Evolutionary conservation across 2,329 filamentous ascomycete genomes (phyloP), one percentile per base, ranked within the genome.

Genomic region (Diaporthe velutina): DNA sequence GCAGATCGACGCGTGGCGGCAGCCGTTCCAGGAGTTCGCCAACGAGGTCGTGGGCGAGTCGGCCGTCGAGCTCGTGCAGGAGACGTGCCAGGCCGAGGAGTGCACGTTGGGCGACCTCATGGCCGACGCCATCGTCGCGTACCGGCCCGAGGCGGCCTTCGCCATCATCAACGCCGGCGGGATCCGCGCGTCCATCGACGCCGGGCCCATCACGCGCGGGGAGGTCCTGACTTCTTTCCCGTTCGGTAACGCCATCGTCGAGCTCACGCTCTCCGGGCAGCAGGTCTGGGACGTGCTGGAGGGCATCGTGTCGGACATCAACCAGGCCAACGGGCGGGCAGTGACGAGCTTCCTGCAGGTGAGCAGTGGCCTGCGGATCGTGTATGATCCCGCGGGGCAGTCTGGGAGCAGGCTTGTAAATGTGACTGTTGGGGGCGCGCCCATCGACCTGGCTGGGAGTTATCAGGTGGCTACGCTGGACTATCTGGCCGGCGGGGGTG

Each of bases 131-230:
- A 92, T 93, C 85, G 84, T 91, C 33, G 86, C 88, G 22, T 93
- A 92, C 83, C 88, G 90, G 71, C 83, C 81, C 48, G 74, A 82
- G 12, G 85, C 88, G 38, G 85, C 86, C 78, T 91, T 92, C 74
- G 90, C 90, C 1, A 81, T 93, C 64, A 89, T 91, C 82, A 93
- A 93, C 80, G 88, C 89, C 1, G 91, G 91, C 19, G 91, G 91
- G 38, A 87, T 93, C 70, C 90, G 91, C 28, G 90, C 91, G 4
- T 90, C 88, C 48, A 93, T 93, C 70, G 90, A 91, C 55, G 80
- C 83, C 25, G 92, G 91, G 13, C 82, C 88, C 71, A 88, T 93
- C 79, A 93, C 91, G 4, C 89, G 90, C 48, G 91, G 91, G 71
- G 88, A 92, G 75, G 88, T 93, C 7, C 84, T 93, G 3, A 92